Evolutionary conservation across 345 rosid species (phyloP), one percentile per base, ranked within the genome.

Genomic region (Noccaea bulbosa): DNA sequence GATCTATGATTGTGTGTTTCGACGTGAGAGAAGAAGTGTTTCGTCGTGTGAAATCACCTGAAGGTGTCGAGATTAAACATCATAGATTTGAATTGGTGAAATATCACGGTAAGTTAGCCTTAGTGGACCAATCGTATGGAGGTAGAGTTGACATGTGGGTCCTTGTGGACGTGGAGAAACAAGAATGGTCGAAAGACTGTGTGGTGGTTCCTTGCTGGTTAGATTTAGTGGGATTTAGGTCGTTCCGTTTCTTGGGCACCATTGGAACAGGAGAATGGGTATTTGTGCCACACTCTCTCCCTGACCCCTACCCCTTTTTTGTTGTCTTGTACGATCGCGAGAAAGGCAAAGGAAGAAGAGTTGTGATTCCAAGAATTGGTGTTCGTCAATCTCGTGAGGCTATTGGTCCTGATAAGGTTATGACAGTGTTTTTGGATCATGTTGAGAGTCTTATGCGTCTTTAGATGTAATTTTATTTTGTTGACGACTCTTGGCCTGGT

Each of bases 1-100:
- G 0, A 37, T 16, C 32, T 15, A 2, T 46, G 5, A 2, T 32
- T 0, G 50, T 60, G 38, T 14, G 32, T 3, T 62, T 46, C 22
- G 67, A 46, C 11, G 54, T 46, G 52, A 46, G 54, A 15, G 1
- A 11, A 16, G 67, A 62, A 46, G 54, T 45, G 27, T 45, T 46
- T 32, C 33, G 6, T 32, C 14, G 1, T 9, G 7, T 62, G 16
- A 32, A 32, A 46, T 10, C 14, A 30, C 54, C 40, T 0, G 11
- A 46, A 1, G 11, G 12, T 11, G 32, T 44, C 11, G 3, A 41
- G 12, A 12, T 20, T 7, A 1, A 1, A 10, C 27, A 1, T 30
- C 0, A 2, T 38, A 4, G 8, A 3, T 11, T 11, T 41, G 49
- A 24, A 11, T 11, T 59, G 48, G 11, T 59, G 17, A 24, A 3